Evolutionary conservation across 129 eudicot species (phyloP).

Genomic region (Mikania micrantha): DNA sequence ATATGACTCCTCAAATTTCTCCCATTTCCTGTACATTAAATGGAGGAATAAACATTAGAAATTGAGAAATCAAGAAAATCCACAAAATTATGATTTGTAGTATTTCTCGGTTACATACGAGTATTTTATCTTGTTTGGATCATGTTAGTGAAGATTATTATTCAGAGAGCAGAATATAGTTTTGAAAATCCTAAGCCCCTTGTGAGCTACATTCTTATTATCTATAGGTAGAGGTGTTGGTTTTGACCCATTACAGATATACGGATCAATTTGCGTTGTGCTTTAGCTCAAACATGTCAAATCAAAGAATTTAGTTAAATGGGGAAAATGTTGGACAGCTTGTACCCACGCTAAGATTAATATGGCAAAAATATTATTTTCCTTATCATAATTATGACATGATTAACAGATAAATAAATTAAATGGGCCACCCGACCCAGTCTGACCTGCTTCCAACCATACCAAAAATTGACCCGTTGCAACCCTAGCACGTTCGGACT

Average conservation of each 20-base stretch:
- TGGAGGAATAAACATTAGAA: background rate
- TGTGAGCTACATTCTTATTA: background rate
- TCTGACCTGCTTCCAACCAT: background rate
- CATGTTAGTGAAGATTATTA: background rate
- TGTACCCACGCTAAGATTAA: background rate
- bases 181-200: background rate
- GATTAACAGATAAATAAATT: background rate
- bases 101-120: background rate
- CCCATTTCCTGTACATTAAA: conserved; percentile 63
- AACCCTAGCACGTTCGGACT: conserved; percentile 10
- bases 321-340: background rate
- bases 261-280: background rate
- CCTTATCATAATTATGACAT: background rate
- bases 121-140: background rate
- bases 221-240: background rate
- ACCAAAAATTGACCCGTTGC: background rate
- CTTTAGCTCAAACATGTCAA: background rate
- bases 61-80: background rate
- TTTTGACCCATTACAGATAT: background rate
- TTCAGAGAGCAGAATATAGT: background rate
- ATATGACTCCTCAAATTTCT: conserved; percentile 88
- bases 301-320: background rate
- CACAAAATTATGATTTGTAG: background rate
- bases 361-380: background rate
- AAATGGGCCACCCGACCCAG: background rate